Percentiles rank a stretch among this genome's conserved stretches.
phyloP scores from a whole-genome alignment of 176 grass and related monocot genomes.

The Cenchrus fungigraminus region DNA sequence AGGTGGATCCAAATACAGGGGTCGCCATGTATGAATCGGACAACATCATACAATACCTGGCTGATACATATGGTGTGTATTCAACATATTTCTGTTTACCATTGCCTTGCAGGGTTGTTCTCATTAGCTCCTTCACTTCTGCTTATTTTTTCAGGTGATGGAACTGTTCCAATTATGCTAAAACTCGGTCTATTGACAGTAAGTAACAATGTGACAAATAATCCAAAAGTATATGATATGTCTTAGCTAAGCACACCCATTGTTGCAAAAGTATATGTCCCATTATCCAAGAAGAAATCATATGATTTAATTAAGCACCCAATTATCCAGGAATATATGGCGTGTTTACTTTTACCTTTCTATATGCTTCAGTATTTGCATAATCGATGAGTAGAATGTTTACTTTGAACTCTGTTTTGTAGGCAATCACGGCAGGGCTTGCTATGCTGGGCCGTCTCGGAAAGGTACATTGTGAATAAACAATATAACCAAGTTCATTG shows the following conservation, averaged over 20 bases:
- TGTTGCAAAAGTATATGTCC: not conserved
- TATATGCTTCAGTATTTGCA: not conserved
- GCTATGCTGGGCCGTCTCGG: slow-evolving; percentile 73
- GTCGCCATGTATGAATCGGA: slow-evolving; percentile 97
- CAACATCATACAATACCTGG: slow-evolving; percentile 91
- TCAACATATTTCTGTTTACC: not conserved
- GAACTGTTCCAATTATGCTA: slow-evolving; percentile 80
- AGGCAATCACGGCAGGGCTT: slow-evolving; percentile 81
- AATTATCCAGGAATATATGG: not conserved
- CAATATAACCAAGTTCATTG: slow-evolving; percentile 14
- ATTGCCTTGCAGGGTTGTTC: slow-evolving; percentile 10
- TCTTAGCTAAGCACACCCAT: not conserved
- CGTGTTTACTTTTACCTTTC: slow-evolving; percentile 2
- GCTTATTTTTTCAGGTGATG: slow-evolving; percentile 76
- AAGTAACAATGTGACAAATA: slow-evolving; percentile 34
- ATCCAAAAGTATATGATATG: not conserved
- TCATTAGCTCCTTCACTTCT: slow-evolving; percentile 24
- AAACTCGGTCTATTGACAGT: slow-evolving; percentile 87
- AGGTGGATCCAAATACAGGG: slow-evolving; percentile 97
- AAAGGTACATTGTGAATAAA: slow-evolving; percentile 56
- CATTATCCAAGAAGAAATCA: not conserved
- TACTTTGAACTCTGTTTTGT: slow-evolving; percentile 30
- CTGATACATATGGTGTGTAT: slow-evolving; percentile 74
- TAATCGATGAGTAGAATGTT: not conserved
- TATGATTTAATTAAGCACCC: not conserved